These are phyloP conservation scores for Neobulgaria alba DNA, from an alignment of 2,329 filamentous ascomycete species.

Conservation along the genomic window DNA sequence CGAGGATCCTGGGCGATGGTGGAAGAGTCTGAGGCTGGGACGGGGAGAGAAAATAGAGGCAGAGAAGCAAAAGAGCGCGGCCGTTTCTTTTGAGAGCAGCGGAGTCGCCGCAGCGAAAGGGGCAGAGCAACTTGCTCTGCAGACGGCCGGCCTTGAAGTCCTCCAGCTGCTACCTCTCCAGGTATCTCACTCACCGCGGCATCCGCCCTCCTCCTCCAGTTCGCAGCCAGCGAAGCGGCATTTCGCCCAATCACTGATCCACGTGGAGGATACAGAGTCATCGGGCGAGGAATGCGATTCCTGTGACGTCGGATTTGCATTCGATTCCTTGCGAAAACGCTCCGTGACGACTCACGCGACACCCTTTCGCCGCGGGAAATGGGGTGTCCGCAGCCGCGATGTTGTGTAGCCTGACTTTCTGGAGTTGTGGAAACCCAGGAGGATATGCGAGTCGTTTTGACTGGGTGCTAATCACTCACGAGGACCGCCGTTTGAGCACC, in stretches of 20 bases:
- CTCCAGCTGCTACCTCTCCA: slow-evolving; percentile 3
- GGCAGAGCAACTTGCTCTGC: not conserved
- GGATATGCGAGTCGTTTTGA: not conserved
- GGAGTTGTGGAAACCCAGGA: not conserved
- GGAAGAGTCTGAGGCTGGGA: not conserved
- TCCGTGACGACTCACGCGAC: not conserved
- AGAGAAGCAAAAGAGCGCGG: not conserved
- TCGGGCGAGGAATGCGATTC: not conserved
- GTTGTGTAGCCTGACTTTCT: not conserved
- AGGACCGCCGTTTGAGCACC: no score
- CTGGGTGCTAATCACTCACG: not conserved
- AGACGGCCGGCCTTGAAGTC: not conserved
- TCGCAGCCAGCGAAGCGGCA: not conserved
- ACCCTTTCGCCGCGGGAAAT: not conserved
- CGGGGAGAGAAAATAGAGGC: not conserved
- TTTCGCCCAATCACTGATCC: slow-evolving; percentile 11
- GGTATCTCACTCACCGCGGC: slow-evolving; percentile 7
- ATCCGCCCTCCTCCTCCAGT: not conserved
- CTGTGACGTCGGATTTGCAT: not conserved
- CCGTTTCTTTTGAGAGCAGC: no score
- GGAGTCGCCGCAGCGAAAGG: no score
- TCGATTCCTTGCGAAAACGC: not conserved
- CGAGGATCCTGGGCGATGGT: not conserved
- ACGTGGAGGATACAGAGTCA: slow-evolving; percentile 8
- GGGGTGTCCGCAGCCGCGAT: not conserved